Evolutionary conservation across 2,329 filamentous ascomycete species (phyloP).

Genomic region (Nigrospora sphaerica): DNA sequence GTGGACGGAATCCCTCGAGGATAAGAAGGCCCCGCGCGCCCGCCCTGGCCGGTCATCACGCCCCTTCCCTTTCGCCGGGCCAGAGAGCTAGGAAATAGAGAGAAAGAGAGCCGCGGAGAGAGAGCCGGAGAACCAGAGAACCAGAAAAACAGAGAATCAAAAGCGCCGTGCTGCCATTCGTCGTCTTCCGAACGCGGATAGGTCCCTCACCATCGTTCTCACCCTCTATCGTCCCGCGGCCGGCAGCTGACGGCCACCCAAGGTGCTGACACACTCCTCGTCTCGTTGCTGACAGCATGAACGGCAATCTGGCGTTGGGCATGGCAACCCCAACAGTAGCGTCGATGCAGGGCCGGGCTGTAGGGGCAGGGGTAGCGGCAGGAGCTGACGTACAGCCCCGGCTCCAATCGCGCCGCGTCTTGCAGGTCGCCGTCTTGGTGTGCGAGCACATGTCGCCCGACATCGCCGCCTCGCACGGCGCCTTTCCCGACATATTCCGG

Average conservation of each 20-base stretch:
- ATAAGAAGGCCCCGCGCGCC: too few relatives aligned
- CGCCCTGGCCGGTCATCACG: too few relatives aligned
- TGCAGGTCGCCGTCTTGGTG: constrained; percentile 5
- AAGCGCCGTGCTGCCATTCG: too few relatives aligned
- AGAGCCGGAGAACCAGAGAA: too few relatives aligned
- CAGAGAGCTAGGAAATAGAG: too few relatives aligned
- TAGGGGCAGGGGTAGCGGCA: neutral
- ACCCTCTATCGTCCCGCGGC: neutral
- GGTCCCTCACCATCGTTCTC: neutral
- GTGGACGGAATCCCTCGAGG: too few relatives aligned
- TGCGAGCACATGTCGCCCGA: constrained; percentile 4
- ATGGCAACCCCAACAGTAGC: neutral
- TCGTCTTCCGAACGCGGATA: too few relatives aligned
- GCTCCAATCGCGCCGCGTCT: neutral
- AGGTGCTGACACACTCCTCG: neutral
- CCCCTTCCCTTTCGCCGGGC: too few relatives aligned
- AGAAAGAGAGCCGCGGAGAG: too few relatives aligned
- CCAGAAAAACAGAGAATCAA: too few relatives aligned
- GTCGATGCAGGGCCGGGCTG: neutral
- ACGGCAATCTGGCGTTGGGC: neutral
- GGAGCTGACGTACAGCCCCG: neutral
- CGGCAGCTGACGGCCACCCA: neutral
- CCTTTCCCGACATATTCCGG: constrained; percentile 5
- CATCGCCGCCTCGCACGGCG: constrained; percentile 2
- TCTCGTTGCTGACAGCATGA: constrained; percentile 1